Percentiles rank a stretch among this genome's conserved stretches.
Evolutionary conservation across 805 yeast species (phyloP).

Genomic region (Candida orba): DNA sequence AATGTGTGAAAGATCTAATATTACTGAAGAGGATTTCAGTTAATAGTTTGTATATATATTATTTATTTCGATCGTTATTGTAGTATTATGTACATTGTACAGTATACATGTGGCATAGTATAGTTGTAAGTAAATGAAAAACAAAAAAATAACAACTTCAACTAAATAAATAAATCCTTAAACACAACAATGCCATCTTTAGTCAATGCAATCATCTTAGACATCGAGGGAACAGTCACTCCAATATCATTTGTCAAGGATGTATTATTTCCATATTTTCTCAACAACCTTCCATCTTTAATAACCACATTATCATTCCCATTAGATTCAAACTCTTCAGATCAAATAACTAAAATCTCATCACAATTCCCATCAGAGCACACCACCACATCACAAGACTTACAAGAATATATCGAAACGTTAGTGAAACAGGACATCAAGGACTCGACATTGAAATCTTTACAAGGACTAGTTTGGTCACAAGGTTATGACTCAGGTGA

Average conservation of each 20-base stretch:
- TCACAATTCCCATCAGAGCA: slow-evolving; percentile 18
- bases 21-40: slow-evolving; percentile 22
- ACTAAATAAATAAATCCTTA: neutral
- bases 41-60: neutral
- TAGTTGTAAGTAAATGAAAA: too few species aligned
- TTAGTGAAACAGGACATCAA: slow-evolving; percentile 66
- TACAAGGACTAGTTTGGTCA: slow-evolving; percentile 84
- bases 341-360: slow-evolving; percentile 19
- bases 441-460: slow-evolving; percentile 64
- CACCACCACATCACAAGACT: slow-evolving; percentile 21
- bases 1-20: slow-evolving; percentile 43
- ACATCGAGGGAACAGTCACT: slow-evolving; percentile 91
- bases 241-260: slow-evolving; percentile 87
- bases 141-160: too few species aligned
- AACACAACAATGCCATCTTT: neutral
- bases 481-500: slow-evolving; percentile 73
- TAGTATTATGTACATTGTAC: too few species aligned
- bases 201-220: slow-evolving; percentile 41
- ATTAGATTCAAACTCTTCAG: slow-evolving; percentile 12
- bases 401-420: slow-evolving; percentile 42
- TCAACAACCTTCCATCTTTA: slow-evolving; percentile 38
- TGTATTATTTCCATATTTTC: slow-evolving; percentile 68
- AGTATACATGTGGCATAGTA: too few species aligned
- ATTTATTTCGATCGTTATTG: too few species aligned
- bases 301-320: slow-evolving; percentile 25